A percentile compares a stretch with the other conserved stretches of the same genome.
Evolutionary conservation across 192 early-diverging fungal species (phyloP).

Genomic region (Phycomyces nitens): DNA sequence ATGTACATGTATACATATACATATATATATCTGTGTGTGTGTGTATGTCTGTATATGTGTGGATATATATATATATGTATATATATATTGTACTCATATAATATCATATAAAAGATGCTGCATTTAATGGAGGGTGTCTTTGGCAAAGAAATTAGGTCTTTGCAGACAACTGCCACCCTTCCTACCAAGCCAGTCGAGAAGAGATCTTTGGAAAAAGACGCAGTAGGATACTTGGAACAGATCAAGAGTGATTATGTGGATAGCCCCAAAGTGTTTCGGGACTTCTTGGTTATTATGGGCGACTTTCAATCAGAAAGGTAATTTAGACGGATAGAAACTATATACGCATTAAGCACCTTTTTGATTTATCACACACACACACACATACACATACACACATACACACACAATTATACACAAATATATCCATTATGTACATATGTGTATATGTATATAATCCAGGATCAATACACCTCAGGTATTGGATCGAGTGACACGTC

Average conservation of each 20-base stretch:
- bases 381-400: no score
- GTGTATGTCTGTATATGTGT: no score
- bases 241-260: slow-evolving; percentile 10
- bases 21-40: no score
- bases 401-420: no score
- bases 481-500: slow-evolving; percentile 22
- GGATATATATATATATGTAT: not conserved
- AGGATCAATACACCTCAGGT: slow-evolving; percentile 32
- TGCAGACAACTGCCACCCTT: not conserved
- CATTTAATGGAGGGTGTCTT: slow-evolving; percentile 11
- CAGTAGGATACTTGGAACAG: slow-evolving; percentile 25
- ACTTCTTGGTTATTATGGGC: slow-evolving; percentile 25
- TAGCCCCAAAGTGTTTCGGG: slow-evolving; percentile 14
- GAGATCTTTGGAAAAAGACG: slow-evolving; percentile 18
- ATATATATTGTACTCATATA: slow-evolving; percentile 1
- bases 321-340: no score
- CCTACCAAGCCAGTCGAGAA: not conserved
- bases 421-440: not conserved
- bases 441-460: not conserved
- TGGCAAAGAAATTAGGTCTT: slow-evolving; percentile 12
- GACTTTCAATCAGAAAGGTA: slow-evolving; percentile 31
- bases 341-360: no score
- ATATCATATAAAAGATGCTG: not conserved
- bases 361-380: no score
- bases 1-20: no score